A percentile compares a stretch with the other conserved stretches of the same genome.
Evolutionary conservation across 306 rosid genomes (phyloP).

Genomic region (Hylodesmum podocarpum): DNA sequence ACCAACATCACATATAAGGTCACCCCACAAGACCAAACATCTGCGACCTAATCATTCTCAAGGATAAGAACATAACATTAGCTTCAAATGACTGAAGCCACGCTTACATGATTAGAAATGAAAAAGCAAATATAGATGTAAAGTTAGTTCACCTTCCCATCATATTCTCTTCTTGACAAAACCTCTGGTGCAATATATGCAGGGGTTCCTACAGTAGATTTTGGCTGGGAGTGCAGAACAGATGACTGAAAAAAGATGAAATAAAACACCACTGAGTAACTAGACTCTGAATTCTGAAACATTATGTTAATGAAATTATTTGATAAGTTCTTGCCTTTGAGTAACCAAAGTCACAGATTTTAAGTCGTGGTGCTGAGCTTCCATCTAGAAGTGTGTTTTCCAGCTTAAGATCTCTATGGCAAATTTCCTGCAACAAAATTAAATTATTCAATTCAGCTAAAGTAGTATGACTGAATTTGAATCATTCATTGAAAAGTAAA

Average conservation of each 20-base stretch:
- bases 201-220: conserved; percentile 98
- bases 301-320: conserved; percentile 9
- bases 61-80: conserved; percentile 27
- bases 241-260: conserved; percentile 65
- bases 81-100: conserved; percentile 20
- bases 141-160: conserved; percentile 86
- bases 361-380: conserved; percentile 89
- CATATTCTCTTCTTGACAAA: conserved; percentile 78
- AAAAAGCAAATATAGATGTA: background rate
- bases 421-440: conserved; percentile 68
- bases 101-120: background rate
- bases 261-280: background rate
- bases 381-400: conserved; percentile 98
- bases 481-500: background rate
- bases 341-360: conserved; percentile 95
- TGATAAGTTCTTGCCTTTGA: conserved; percentile 64
- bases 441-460: conserved; percentile 3
- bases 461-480: background rate
- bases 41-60: conserved; percentile 75
- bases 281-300: background rate
- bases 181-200: conserved; percentile 99
- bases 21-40: conserved; percentile 99
- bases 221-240: conserved; percentile 95
- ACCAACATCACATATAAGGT: conserved; percentile 97
- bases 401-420: conserved; percentile 97